phyloP scores from a whole-genome alignment of 1,139 yeast species.

The Pichia sp. region DNA sequence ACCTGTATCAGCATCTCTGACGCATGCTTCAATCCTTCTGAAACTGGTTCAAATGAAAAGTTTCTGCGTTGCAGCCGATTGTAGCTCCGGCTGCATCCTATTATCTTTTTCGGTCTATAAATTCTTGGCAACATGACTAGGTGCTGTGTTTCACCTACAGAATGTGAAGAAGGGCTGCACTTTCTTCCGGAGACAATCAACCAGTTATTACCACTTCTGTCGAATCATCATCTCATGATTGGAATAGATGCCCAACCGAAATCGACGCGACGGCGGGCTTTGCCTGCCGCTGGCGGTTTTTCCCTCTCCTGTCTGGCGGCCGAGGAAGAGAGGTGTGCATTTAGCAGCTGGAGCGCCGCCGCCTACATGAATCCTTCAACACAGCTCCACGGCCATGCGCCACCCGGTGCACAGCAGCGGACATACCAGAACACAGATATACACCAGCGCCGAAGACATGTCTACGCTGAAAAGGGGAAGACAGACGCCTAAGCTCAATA shows the following conservation, averaged over 20 bases:
- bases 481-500: slow-evolving; percentile 54
- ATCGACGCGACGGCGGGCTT: neutral
- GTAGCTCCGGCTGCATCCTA: neutral
- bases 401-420: neutral
- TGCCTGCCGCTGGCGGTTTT: neutral
- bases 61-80: slow-evolving; percentile 4
- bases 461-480: slow-evolving; percentile 30
- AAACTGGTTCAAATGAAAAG: slow-evolving; percentile 21
- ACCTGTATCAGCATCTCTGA: slow-evolving; percentile 37
- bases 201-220: neutral
- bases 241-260: neutral
- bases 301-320: too few species aligned
- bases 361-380: neutral
- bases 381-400: neutral
- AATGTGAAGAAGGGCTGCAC: too few species aligned
- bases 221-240: neutral
- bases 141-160: too few species aligned
- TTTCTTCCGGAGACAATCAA: too few species aligned
- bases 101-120: neutral
- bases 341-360: neutral
- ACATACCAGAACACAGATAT: too few species aligned
- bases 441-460: slow-evolving; percentile 6
- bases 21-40: slow-evolving; percentile 20
- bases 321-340: neutral
- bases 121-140: neutral